Conservation (phyloP, 192 early-diverging fungal species). For the Coemansia sp. region DNA sequence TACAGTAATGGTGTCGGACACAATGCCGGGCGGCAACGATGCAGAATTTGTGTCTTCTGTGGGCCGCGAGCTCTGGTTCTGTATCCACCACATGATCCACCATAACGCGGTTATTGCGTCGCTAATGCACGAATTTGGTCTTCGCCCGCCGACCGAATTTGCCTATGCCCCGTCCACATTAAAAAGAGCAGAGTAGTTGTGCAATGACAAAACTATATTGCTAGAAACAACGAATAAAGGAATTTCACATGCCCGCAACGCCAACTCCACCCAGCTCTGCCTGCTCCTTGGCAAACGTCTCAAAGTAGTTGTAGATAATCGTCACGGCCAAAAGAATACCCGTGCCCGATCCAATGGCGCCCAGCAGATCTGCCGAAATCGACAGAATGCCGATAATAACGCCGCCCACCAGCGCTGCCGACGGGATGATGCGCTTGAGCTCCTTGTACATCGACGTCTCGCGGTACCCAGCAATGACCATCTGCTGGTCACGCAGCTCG, state of each 20-base stretch:
- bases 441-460: conserved; percentile 99
- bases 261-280: conserved; percentile 45
- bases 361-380: conserved; percentile 94
- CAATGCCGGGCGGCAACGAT: conserved; percentile 9
- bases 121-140: conserved; percentile 36
- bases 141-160: conserved; percentile 22
- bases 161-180: conserved; percentile 49
- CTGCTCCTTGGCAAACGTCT: conserved; percentile 94
- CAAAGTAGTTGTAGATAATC: conserved; percentile 99
- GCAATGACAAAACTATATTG: background rate
- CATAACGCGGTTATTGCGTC: conserved; percentile 49
- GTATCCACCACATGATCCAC: conserved; percentile 51
- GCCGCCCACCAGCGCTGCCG: conserved; percentile 95
- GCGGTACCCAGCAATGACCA: conserved; percentile 90
- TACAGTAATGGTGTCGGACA: conserved; percentile 10
- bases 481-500: conserved; percentile 96
- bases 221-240: no score
- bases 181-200: background rate
- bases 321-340: conserved; percentile 98
- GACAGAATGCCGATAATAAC: conserved; percentile 93
- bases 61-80: conserved; percentile 53
- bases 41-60: conserved; percentile 29
- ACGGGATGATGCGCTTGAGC: conserved; percentile 97
- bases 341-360: conserved; percentile 98
- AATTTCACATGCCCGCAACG: conserved; percentile 44